Base-by-base conservation (phyloP, 345 rosid genomes). In the Carallia brachiata region DNA sequence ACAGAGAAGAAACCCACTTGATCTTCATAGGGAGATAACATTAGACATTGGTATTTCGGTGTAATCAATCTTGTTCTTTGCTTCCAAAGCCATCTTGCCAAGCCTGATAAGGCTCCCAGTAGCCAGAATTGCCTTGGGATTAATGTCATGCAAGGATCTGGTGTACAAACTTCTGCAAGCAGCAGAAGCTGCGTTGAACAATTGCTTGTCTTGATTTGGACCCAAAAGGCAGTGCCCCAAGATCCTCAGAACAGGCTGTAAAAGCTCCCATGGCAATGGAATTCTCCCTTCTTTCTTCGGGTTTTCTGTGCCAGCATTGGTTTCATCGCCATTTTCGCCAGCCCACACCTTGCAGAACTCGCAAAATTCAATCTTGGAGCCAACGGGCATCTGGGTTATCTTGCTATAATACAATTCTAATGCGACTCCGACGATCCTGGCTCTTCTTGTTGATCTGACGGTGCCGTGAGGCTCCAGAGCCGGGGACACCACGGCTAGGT, bases 401-500 rank as follows among this genome's bases (percentile, higher is more conserved):
- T 78, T 86, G 57, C 84, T 80, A 60, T 83, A 86, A 52, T 88
- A 94, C 15, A 91, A 74, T 71, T 94, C 98, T 60, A 94, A 61
- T 0, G 96, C 86, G 2, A 94, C 96, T 0, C 93, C 92, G 0
- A 88, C 89, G 28, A 91, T 88, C 77, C 95, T 77, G 0, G 93
- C 90, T 0, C 95, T 78, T 12, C 85, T 75, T 0, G 93, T 87
- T 40, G 98, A 89, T 73, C 95, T 76, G 37, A 90, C 87, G 0
- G 89, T 90, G 1, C 96, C 93, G 60, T 88, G 86, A 4, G 97
- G 96, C 79, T 94, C 97, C 56, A 94, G 72, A 17, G 77, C 82
- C 0, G 95, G 87, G 4, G 97, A 87, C 36, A 85, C 76, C 6
- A 94, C 88, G 0, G 93, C 95, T 10, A 88, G 78, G 82, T 88